Conservation (phyloP, 140 eudicot species). For the Flaveria floridana region DNA sequence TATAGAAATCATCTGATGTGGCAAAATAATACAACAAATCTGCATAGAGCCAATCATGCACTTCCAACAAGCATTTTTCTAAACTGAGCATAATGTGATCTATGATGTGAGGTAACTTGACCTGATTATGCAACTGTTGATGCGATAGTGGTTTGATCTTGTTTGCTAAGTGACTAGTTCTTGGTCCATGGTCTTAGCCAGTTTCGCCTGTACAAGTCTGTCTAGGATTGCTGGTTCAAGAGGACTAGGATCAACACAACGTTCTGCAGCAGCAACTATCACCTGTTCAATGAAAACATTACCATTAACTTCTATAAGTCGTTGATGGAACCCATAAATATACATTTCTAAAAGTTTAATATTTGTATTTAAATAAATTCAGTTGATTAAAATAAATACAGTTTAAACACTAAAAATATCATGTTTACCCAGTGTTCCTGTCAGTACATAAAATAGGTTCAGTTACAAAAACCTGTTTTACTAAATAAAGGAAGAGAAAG, state of each 20-base stretch:
- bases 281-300: constrained; percentile 54
- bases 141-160: not conserved
- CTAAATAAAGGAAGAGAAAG: not conserved
- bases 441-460: not conserved
- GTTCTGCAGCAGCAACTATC: constrained; percentile 85
- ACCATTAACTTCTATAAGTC: not conserved
- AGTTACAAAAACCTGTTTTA: not conserved
- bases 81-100: not conserved
- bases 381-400: not conserved
- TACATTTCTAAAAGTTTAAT: not conserved
- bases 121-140: not conserved
- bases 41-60: constrained; percentile 14
- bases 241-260: constrained; percentile 89
- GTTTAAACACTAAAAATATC: not conserved
- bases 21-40: constrained; percentile 33
- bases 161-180: constrained; percentile 27
- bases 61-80: constrained; percentile 21
- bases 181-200: constrained; percentile 55
- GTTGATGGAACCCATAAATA: not conserved
- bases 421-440: not conserved
- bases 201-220: constrained; percentile 77
- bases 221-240: constrained; percentile 87
- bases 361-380: not conserved
- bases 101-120: constrained; percentile 8
- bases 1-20: not conserved